A percentile compares a stretch with the other conserved stretches of the same genome.
Evolutionary conservation across 2,329 filamentous ascomycete genomes (phyloP).

Genomic region (Knufia petricola): DNA sequence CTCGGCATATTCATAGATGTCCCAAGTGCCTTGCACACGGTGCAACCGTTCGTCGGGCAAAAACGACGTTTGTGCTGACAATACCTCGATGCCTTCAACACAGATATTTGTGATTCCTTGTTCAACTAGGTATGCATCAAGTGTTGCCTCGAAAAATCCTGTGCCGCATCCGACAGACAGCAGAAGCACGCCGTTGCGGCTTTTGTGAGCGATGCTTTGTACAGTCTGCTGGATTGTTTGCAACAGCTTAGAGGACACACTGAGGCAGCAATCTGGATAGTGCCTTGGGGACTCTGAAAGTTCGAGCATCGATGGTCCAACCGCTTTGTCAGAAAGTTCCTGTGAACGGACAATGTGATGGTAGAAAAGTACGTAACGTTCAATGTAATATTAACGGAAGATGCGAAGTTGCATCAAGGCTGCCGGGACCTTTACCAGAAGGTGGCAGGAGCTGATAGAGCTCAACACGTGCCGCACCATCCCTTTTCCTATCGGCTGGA

Average conservation of each 20-base stretch:
- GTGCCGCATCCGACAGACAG: conserved; percentile 4
- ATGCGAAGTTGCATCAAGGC: not conserved
- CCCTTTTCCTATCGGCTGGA: not conserved
- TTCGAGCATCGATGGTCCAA: not conserved
- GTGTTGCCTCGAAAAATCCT: conserved; percentile 1
- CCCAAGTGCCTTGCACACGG: conserved; percentile 6
- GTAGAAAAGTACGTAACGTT: not conserved
- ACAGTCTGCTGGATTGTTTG: not conserved
- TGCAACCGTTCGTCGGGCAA: not conserved
- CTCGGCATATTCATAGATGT: not conserved
- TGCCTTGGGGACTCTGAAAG: not conserved
- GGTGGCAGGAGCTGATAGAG: not conserved
- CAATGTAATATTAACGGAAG: not conserved
- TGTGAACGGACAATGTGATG: not conserved
- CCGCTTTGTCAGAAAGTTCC: too few species aligned
- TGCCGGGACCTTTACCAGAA: not conserved
- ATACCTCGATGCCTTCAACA: not conserved
- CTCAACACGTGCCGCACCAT: not conserved
- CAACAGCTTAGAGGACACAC: conserved; percentile 1
- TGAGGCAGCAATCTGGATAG: conserved; percentile 4
- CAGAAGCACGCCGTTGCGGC: not conserved
- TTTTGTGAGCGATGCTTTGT: not conserved
- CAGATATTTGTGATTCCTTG: conserved; percentile 1
- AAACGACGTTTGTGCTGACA: not conserved
- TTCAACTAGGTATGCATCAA: not conserved